phyloP scores from a whole-genome alignment of 1,284 basidiomycete species.

The Pseudozyma sp. region DNA sequence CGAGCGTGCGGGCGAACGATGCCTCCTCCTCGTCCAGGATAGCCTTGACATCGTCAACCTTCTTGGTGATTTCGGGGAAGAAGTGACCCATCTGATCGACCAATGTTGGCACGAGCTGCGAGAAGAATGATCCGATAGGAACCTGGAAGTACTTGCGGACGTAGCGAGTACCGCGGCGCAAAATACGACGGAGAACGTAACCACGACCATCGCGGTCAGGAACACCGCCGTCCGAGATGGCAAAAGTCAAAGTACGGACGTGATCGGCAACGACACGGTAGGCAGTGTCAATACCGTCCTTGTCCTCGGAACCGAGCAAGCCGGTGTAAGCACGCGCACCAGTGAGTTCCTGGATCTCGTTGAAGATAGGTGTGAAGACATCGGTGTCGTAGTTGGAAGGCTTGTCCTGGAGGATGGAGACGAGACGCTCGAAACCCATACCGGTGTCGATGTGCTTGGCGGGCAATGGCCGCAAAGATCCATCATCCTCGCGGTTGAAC shows the following conservation, averaged over 20 bases:
- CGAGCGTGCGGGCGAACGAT: slow-evolving; percentile 94
- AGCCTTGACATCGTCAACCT: slow-evolving; percentile 87
- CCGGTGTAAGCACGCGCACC: slow-evolving; percentile 88
- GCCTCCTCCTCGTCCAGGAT: slow-evolving; percentile 97
- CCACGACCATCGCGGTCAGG: slow-evolving; percentile 96
- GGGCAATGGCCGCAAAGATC: slow-evolving; percentile 83
- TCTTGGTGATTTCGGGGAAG: slow-evolving; percentile 93
- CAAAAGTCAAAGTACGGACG: slow-evolving; percentile 93
- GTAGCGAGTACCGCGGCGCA: slow-evolving; percentile 91
- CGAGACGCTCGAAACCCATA: slow-evolving; percentile 97
- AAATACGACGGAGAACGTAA: slow-evolving; percentile 91
- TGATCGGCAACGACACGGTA: slow-evolving; percentile 98
- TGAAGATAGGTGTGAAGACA: slow-evolving; percentile 89
- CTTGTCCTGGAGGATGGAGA: slow-evolving; percentile 90
- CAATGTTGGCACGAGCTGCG: slow-evolving; percentile 87
- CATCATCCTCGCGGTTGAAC: slow-evolving; percentile 93
- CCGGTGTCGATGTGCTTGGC: slow-evolving; percentile 97
- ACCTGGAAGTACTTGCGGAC: slow-evolving; percentile 95
- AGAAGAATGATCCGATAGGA: slow-evolving; percentile 95
- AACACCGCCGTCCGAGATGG: slow-evolving; percentile 93
- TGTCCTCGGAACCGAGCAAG: slow-evolving; percentile 91
- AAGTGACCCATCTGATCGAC: slow-evolving; percentile 87
- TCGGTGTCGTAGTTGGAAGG: slow-evolving; percentile 98
- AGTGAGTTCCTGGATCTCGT: slow-evolving; percentile 87
- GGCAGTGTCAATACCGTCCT: slow-evolving; percentile 94